Evolutionary conservation across 1,139 yeast genomes (phyloP).

Genomic region (Ogataea hybrid): DNA sequence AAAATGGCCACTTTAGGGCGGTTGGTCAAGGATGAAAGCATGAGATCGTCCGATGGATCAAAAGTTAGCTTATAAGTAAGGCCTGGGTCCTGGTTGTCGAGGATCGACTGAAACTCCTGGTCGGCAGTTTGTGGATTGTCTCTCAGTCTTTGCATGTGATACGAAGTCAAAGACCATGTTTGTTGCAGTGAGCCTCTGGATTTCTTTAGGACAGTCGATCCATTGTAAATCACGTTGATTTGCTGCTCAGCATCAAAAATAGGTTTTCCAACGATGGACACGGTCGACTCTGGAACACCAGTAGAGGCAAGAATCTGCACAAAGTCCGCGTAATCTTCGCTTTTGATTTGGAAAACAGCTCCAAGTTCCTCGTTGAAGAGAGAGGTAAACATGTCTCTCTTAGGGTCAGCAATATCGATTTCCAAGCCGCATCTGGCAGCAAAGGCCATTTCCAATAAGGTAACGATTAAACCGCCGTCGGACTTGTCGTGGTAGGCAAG

Average conservation of each 20-base stretch:
- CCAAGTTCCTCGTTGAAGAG: slow-evolving; percentile 94
- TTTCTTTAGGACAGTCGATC: slow-evolving; percentile 44
- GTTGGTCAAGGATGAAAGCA: slow-evolving; percentile 31
- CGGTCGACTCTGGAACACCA: slow-evolving; percentile 55
- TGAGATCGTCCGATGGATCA: slow-evolving; percentile 47
- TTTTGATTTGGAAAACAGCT: slow-evolving; percentile 86
- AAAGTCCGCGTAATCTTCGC: slow-evolving; percentile 54
- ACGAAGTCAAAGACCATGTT: slow-evolving; percentile 86
- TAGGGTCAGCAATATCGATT: slow-evolving; percentile 32
- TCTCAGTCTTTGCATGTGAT: slow-evolving; percentile 85
- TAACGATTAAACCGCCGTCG: slow-evolving; percentile 92
- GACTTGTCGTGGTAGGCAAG: slow-evolving; percentile 94
- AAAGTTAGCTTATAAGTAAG: slow-evolving; percentile 75
- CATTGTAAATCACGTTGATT: slow-evolving; percentile 48
- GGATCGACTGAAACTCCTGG: slow-evolving; percentile 74
- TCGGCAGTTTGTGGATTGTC: slow-evolving; percentile 91
- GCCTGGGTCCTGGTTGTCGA: slow-evolving; percentile 89
- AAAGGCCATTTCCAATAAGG: slow-evolving; percentile 93
- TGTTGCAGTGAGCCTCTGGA: slow-evolving; percentile 75
- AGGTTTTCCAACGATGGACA: slow-evolving; percentile 69
- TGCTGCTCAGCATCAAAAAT: slow-evolving; percentile 50
- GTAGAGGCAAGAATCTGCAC: slow-evolving; percentile 49
- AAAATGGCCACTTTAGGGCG: slow-evolving; percentile 92
- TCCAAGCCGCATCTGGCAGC: slow-evolving; percentile 87
- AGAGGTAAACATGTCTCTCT: slow-evolving; percentile 44